Evolutionary conservation across 2,329 filamentous ascomycete genomes (phyloP), one percentile per base, ranked within the genome.

Genomic region (Aureobasidium sp.): DNA sequence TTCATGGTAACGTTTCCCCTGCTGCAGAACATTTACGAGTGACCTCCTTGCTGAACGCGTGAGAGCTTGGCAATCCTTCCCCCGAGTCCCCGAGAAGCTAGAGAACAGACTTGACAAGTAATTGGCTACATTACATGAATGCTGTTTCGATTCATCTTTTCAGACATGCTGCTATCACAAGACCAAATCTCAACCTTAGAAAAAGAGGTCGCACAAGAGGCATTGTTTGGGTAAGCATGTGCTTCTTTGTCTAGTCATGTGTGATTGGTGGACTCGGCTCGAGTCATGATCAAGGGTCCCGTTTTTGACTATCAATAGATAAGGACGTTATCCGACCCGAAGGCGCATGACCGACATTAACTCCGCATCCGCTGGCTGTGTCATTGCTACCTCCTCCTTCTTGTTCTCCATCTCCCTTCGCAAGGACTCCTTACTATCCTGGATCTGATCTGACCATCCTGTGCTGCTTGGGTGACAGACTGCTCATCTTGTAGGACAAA

Each of bases 311-410:
- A 34, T 51, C 36, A 60, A 60, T 60, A 59, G 53, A 55, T 55
- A 56, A 56, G 52, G 39, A 29, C 36, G 34, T 50, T 51, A 50
- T 60, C 46, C 41, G 48, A 48, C 23, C 39, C 29, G 17, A 57
- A 4, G 57, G 46, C 57, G 57, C 57, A 60, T 60, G 57, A 60
- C 57, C 44, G 32, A 44, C 20, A 59, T 23, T 48, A 59, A 59
- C 56, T 59, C 56, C 56, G 56, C 56, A 48, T 17, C 29, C 17
- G 53, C 53, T 27, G 53, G 53, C 53, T 27, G 53, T 56, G 39
- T 46, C 53, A 34, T n/a, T 27, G 12, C 32, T 20, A 17, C n/a
- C 37, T 44, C 29, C 29, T 13, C 32, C 26, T 47, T 17, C 20
- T 29, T 15, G n/a, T 46, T 17, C 13, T 12, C 42, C 8, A 29